phyloP scores from a whole-genome alignment of 2,329 filamentous ascomycete genomes.

The Verticillium dahliae region DNA sequence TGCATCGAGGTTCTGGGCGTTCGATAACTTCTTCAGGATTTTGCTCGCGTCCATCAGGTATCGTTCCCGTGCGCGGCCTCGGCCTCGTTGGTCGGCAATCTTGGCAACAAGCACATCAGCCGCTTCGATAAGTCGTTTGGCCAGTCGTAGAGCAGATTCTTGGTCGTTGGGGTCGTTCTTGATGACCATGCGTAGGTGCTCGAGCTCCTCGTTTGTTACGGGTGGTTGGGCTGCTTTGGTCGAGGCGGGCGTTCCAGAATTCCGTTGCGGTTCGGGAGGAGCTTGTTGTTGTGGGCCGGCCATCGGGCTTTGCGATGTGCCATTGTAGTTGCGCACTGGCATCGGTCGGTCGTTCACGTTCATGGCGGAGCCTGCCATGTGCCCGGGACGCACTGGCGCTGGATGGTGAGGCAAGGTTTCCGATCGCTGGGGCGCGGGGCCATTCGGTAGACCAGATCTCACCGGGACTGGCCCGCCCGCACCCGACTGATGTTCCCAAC shows the following conservation, averaged over 20 bases:
- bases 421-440: slow-evolving; percentile 21
- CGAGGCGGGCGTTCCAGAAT: slow-evolving; percentile 17
- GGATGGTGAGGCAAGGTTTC: slow-evolving; percentile 55
- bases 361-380: slow-evolving; percentile 52
- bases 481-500: slow-evolving; percentile 7
- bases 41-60: slow-evolving; percentile 85
- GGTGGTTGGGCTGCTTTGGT: slow-evolving; percentile 27
- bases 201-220: slow-evolving; percentile 73
- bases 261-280: slow-evolving; percentile 15
- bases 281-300: slow-evolving; percentile 21
- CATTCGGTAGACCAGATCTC: slow-evolving; percentile 18
- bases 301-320: slow-evolving; percentile 41
- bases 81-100: slow-evolving; percentile 62
- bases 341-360: slow-evolving; percentile 50
- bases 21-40: slow-evolving; percentile 79
- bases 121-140: slow-evolving; percentile 81
- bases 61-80: slow-evolving; percentile 70
- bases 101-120: slow-evolving; percentile 64
- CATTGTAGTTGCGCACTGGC: slow-evolving; percentile 50
- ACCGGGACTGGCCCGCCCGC: background rate
- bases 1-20: slow-evolving; percentile 68
- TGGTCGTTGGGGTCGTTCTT: slow-evolving; percentile 69
- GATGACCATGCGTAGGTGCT: slow-evolving; percentile 62
- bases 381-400: slow-evolving; percentile 54
- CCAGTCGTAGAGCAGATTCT: slow-evolving; percentile 63